phyloP scores from a whole-genome alignment of 805 yeast genomes.

The Peterozyma xylosa region DNA sequence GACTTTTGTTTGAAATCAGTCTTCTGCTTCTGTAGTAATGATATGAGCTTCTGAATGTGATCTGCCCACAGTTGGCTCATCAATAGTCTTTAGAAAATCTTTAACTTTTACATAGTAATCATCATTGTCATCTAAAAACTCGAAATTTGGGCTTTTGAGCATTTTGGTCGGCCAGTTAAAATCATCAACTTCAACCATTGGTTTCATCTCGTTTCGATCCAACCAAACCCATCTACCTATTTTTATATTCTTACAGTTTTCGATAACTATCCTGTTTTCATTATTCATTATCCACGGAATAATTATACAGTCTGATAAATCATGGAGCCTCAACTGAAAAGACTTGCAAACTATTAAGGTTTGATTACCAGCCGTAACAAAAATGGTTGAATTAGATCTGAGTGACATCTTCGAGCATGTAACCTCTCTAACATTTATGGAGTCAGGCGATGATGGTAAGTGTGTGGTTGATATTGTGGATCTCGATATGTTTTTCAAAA shows the following conservation, averaged over 20 bases:
- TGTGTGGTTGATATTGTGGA: not conserved
- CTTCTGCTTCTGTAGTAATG: no score
- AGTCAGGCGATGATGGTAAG: slow-evolving; percentile 5
- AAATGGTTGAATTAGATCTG: slow-evolving; percentile 15
- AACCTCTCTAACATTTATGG: slow-evolving; percentile 15
- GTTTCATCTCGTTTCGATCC: not conserved
- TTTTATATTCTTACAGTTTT: slow-evolving; percentile 13
- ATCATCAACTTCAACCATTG: slow-evolving; percentile 18
- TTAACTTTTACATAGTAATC: not conserved
- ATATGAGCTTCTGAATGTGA: no score
- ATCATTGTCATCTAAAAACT: slow-evolving; percentile 1
- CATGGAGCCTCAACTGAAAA: slow-evolving; percentile 21
- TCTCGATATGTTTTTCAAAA: not conserved
- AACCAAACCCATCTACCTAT: not conserved
- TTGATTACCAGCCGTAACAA: slow-evolving; percentile 9
- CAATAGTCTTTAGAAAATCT: not conserved
- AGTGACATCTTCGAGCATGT: slow-evolving; percentile 10
- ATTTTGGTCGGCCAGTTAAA: slow-evolving; percentile 16
- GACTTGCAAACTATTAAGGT: slow-evolving; percentile 13
- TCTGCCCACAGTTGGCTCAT: no score
- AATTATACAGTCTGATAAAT: slow-evolving; percentile 7
- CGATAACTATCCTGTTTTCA: slow-evolving; percentile 17
- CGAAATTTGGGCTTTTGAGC: slow-evolving; percentile 13
- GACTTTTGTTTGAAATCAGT: slow-evolving; percentile 30
- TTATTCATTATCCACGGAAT: slow-evolving; percentile 6